Evolutionary conservation across 106 monocot species (phyloP), one percentile per base, ranked within the genome.

Genomic region (Phalaenopsis aphrodite): DNA sequence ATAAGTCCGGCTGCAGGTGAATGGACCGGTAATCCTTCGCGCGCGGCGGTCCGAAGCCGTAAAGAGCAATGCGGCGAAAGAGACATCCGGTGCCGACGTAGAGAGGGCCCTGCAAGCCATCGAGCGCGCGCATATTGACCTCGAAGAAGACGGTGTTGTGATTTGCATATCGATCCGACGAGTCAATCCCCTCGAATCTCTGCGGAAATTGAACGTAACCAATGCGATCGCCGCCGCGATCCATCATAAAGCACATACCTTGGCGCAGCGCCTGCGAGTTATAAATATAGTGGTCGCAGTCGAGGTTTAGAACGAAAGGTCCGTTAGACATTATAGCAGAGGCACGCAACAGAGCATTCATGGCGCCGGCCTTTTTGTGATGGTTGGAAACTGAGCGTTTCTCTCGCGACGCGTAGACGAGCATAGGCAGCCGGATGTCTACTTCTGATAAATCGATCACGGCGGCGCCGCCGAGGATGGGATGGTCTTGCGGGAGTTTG

Each of bases 131-230:
- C 97, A 97, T 94, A 85, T 97, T 97, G 42, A 92, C 97, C 81
- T 97, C 97, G 78, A 97, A 97, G 86, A 97, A 97, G 72, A 97
- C 97, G 42, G 94, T 97, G 88, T 97, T 97, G 85, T 97, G 97
- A 77, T 97, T 97, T 46, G 97, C 97, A 61, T 97, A 97, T 78
- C 97, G 92, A 66, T 97, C 94, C 36, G 94, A 94, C 38, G 94
- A 94, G 75, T 97, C 97, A 77, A 97, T 90, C 24, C 97, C 97
- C 78, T 97, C 94, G 83, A 97, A 97, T 19, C 97, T 73, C 79
- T 97, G 97, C 5, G 97, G 94, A 85, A 92, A 97, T 72, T 97
- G 97, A 66, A 94, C 83, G 87, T 92, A 97, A 79, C 94, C 94
- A 41, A 97, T 88, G 37, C 92, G 87, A 57, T 97, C 97, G 11